phyloP scores from a whole-genome alignment of 202 grass and related monocot species.

The Elaeis oleifera region DNA sequence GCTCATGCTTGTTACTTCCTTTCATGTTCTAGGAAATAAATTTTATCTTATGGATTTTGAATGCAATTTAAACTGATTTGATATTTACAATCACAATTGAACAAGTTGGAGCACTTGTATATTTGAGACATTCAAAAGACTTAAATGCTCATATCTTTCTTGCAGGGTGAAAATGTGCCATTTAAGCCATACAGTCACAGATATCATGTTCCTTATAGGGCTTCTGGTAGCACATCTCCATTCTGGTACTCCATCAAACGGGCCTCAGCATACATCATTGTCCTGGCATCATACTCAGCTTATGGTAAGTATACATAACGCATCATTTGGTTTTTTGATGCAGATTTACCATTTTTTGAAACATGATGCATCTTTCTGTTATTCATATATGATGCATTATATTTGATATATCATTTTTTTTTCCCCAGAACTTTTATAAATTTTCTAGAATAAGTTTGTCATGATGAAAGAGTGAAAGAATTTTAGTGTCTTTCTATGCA shows the following conservation, averaged over 20 bases:
- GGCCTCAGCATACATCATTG: conserved; percentile 69
- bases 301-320: conserved; percentile 47
- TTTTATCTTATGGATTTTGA: too few species aligned
- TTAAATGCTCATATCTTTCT: conserved; percentile 6
- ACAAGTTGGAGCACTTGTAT: too few species aligned
- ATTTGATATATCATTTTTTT: background rate
- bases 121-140: conserved; percentile 1
- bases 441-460: too few species aligned
- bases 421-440: background rate
- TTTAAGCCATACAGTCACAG: conserved; percentile 72
- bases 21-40: too few species aligned
- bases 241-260: conserved; percentile 91
- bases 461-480: too few species aligned
- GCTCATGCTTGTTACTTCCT: too few species aligned
- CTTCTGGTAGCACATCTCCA: conserved; percentile 61
- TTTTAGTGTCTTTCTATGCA: too few species aligned
- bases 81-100: too few species aligned
- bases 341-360: too few species aligned
- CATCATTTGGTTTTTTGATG: background rate
- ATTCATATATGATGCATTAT: background rate
- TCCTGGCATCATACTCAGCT: conserved; percentile 72
- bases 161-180: conserved; percentile 70
- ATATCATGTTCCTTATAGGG: conserved; percentile 59
- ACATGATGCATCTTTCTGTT: background rate
- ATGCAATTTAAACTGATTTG: too few species aligned